phyloP scores from a whole-genome alignment of 257 asterid species.

The Solanum tacnaense region DNA sequence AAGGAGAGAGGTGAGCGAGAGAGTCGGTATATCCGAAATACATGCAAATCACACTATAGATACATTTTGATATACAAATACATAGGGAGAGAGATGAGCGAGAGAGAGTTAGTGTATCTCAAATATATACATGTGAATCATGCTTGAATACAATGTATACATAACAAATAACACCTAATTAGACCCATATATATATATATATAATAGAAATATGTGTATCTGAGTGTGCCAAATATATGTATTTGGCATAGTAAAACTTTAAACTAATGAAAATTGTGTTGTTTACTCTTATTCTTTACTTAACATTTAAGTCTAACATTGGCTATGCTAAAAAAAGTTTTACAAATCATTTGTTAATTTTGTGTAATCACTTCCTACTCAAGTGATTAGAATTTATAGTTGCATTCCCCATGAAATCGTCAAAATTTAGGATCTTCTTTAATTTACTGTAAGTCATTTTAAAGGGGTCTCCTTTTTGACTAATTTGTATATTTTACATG shows the following conservation, averaged over 20 bases:
- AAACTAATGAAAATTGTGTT: neutral
- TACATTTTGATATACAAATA: no score
- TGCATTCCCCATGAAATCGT: neutral
- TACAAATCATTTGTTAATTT: neutral
- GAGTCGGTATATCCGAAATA: no score
- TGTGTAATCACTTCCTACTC: neutral
- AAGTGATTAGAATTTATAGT: neutral
- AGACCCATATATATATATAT: no score
- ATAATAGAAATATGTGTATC: no score
- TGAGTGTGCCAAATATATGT: neutral
- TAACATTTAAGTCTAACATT: neutral
- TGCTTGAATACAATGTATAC: no score
- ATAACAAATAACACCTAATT: no score
- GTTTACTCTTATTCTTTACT: neutral
- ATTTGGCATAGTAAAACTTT: neutral
- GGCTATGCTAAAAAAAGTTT: neutral
- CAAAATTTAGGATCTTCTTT: neutral
- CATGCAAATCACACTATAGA: no score
- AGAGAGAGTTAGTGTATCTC: no score
- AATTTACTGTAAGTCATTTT: constrained; percentile 1
- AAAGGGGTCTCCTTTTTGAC: constrained; percentile 20
- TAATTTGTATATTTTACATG: neutral
- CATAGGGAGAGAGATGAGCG: no score
- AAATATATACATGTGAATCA: no score
- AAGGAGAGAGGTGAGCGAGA: no score